Evolutionary conservation across 768 basidiomycete genomes (phyloP), one percentile per base, ranked within the genome.

Genomic region (Wakefieldia striispora): DNA sequence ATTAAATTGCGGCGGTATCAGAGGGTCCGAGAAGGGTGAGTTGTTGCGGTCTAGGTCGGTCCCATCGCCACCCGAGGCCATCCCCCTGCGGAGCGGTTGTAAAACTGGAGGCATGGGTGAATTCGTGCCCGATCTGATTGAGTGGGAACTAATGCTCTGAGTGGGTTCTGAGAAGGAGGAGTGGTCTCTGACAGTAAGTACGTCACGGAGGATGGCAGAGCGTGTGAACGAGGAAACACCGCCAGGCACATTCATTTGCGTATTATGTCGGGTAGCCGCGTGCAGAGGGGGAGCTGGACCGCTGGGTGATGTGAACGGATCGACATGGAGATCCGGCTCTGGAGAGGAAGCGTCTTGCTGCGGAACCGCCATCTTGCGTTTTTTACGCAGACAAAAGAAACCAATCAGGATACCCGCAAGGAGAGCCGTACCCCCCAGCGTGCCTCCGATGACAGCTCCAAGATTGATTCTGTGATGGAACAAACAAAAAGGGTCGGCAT

Each of bases 181-280:
- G 2, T 38, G 29, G 1, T 6, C n/a, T 11, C 41, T 23, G 4
- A 26, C 27, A 3, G 47, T 49, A 19, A 43, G 50, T 6, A 52
- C 63, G 12, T 54, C 47, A 1, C 48, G 50, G 16, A 57, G 57
- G 23, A 62, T 51, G 3, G 54, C 43, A 9, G 57, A 43, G 19
- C 59, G 57, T 17, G 10, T 14, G 40, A 35, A 17, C 1, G 51
- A 50, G 10, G 47, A 23, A 10, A 63, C 19, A 6, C 14, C 33
- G 33, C 33, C 14, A 24, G 43, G 3, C 3, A 24, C 4, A 10
- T 19, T 37, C 19, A 19, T 13, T 16, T 49, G 43, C 1, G 8
- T 16, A 2, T 27, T 16, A 2, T 27, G 26, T 19, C 20, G 47
- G 21, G 50, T 2, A 11, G 40, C 23, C 26, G 29, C 29, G 29